Percentiles rank a stretch among this genome's conserved stretches.
phyloP scores from a whole-genome alignment of 805 yeast species.

The Schwanniomyces pseudopolymorphus region DNA sequence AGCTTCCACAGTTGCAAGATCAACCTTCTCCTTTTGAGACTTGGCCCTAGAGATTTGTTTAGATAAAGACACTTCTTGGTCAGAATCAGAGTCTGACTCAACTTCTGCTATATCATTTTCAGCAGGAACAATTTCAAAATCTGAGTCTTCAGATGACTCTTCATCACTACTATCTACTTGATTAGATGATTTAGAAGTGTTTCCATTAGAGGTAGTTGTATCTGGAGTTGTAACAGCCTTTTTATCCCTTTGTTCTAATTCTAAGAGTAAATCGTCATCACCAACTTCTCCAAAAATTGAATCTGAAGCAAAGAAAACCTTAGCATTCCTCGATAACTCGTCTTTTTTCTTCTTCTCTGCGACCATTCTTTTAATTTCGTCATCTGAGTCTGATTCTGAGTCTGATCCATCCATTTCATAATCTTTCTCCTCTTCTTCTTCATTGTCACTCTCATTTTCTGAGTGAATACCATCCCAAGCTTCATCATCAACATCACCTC shows the following conservation, averaged over 20 bases:
- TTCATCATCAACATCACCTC: constrained; percentile 76
- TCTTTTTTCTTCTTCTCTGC: constrained; percentile 44
- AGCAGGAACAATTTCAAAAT: constrained; percentile 43
- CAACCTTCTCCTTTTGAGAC: constrained; percentile 64
- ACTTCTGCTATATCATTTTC: constrained; percentile 19
- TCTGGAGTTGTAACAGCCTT: constrained; percentile 1
- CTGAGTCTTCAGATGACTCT: constrained; percentile 36
- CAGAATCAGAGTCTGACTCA: constrained; percentile 44
- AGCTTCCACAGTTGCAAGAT: constrained; percentile 89
- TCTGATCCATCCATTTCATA: constrained; percentile 45
- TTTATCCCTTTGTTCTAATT: constrained; percentile 25
- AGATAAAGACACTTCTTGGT: constrained; percentile 48
- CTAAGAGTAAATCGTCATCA: constrained; percentile 50
- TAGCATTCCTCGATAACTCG: constrained; percentile 34
- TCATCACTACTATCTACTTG: constrained; percentile 40
- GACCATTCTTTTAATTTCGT: constrained; percentile 57
- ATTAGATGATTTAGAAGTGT: constrained; percentile 2
- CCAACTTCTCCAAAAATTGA: constrained; percentile 39
- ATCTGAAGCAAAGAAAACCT: constrained; percentile 41
- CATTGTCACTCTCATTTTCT: constrained; percentile 40
- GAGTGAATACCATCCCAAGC: constrained; percentile 72
- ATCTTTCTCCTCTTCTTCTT: constrained; percentile 34
- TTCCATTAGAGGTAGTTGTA: not conserved
- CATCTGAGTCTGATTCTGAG: constrained; percentile 67
- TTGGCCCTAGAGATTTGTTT: constrained; percentile 38